These are phyloP conservation scores for Hibiscus syriacus DNA, from an alignment of 345 rosid species.

Conservation along the genomic window DNA sequence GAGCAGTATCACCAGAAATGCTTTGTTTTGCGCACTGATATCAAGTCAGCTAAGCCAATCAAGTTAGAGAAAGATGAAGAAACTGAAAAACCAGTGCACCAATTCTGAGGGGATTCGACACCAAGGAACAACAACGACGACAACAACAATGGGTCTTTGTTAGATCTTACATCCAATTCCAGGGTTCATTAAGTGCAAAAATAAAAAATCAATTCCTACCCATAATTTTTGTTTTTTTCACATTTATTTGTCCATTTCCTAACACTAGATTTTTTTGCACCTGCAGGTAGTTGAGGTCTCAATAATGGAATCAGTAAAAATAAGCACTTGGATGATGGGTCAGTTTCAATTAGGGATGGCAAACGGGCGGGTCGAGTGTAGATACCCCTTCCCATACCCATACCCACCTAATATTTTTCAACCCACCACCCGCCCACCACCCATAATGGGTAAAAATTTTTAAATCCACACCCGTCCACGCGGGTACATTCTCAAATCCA, in stretches of 20 bases:
- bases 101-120: constrained; percentile 62
- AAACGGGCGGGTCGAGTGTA: too few species aligned
- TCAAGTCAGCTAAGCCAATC: constrained; percentile 43
- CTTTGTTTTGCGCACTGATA: constrained; percentile 62
- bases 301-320: constrained; percentile 24
- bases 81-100: constrained; percentile 62
- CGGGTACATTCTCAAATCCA: too few species aligned
- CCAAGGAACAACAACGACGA: constrained; percentile 34
- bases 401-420: too few species aligned
- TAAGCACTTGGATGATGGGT: constrained; percentile 33
- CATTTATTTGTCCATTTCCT: not conserved
- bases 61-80: constrained; percentile 36
- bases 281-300: constrained; percentile 27
- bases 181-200: constrained; percentile 30
- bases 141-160: constrained; percentile 34
- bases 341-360: too few species aligned
- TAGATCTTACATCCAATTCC: constrained; percentile 43
- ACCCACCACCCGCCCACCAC: too few species aligned
- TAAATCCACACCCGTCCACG: too few species aligned
- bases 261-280: not conserved
- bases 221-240: not conserved
- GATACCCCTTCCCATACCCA: too few species aligned
- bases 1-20: constrained; percentile 41
- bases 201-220: not conserved
- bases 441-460: too few species aligned